Percentiles rank a stretch among this genome's conserved stretches.
Conservation (phyloP, 2,329 filamentous ascomycete species). For the Exophiala bonariae region DNA sequence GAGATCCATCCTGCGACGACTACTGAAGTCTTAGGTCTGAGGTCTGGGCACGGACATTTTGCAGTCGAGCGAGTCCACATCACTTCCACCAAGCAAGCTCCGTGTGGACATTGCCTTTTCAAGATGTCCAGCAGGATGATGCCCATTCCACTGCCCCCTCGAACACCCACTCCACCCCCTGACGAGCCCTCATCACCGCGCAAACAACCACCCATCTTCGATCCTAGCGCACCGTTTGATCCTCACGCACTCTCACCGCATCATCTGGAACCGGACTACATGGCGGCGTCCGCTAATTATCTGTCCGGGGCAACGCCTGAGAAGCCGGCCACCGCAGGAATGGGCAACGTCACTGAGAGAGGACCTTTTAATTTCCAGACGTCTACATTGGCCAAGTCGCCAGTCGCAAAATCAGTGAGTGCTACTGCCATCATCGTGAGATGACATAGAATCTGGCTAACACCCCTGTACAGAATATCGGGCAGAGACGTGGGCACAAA, state of each 20-base stretch:
- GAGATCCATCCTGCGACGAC: too few species aligned
- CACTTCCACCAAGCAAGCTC: not conserved
- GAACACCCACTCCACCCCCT: slow-evolving; percentile 65
- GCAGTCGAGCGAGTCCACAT: too few species aligned
- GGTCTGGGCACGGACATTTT: too few species aligned
- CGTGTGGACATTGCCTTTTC: too few species aligned
- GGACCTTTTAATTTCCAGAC: slow-evolving; percentile 92
- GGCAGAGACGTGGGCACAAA: slow-evolving; percentile 89
- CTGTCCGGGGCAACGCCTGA: slow-evolving; percentile 16
- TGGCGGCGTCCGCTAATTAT: slow-evolving; percentile 8
- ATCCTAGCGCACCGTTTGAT: slow-evolving; percentile 37
- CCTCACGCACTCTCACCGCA: slow-evolving; percentile 49
- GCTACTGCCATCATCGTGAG: slow-evolving; percentile 6
- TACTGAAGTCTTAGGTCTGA: too few species aligned
- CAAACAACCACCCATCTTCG: slow-evolving; percentile 27
- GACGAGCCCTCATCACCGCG: slow-evolving; percentile 38
- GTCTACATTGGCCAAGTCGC: slow-evolving; percentile 70
- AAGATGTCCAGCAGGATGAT: slow-evolving; percentile 35
- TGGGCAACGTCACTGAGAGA: slow-evolving; percentile 4
- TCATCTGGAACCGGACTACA: slow-evolving; percentile 14
- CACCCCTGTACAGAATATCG: slow-evolving; percentile 70
- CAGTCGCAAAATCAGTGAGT: slow-evolving; percentile 71
- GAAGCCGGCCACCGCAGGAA: not conserved
- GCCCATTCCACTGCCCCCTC: slow-evolving; percentile 60
- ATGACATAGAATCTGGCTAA: too few species aligned